Base-by-base conservation (phyloP, 352 stramenopile genomes). In the Blastocystis sp. region DNA sequence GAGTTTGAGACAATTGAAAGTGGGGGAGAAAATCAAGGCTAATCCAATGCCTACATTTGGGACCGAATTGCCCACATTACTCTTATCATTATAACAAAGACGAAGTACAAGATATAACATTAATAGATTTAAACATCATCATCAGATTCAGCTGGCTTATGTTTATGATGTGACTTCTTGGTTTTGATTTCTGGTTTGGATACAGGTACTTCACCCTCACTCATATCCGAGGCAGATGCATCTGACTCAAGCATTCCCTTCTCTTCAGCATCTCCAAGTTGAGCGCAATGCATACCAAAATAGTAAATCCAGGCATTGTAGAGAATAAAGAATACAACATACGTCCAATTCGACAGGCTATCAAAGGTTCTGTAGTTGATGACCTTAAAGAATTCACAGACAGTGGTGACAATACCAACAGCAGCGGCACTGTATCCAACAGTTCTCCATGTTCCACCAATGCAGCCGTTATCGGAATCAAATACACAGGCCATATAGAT, bases 41-140 rank as follows among this genome's bases (percentile, higher is more conserved):
- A 56, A 78, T 54, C 9, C 19, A 27, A 54, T 78, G 35, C 27
- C 44, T 5, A 75, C 2, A 7, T 13, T 75, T 2, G n/a, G 62
- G 19, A 53, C 13, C 33, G 62, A 75, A 66, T 66, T 37, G 44
- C 35, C 35, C 62, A 69, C n/a, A 75, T 37, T 24, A 11, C n/a
- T 75, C 3, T 2, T 48, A 9, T 48, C n/a, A 9, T 48, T 48
- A 2, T 48, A 48, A 48, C 40, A 48, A 48, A 48, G 2, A 64
- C 57, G 15, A 64, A 64, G 13, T 35, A 15, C 57, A 35, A 64
- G n/a, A 64, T 27, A 64, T 35, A 53, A 79, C 30, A 53, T 30
- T 22, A 40, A 51, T 42, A 75, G n/a, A 54, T 5, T 79, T 79
- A 79, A 79, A 79, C 68, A 58, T 79, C 68, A 17, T 79, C 68